A percentile compares a stretch with the other conserved stretches of the same genome.
These are phyloP conservation scores for Carpinus fangiana DNA, from an alignment of 306 rosid genomes.

Conservation along the genomic window DNA sequence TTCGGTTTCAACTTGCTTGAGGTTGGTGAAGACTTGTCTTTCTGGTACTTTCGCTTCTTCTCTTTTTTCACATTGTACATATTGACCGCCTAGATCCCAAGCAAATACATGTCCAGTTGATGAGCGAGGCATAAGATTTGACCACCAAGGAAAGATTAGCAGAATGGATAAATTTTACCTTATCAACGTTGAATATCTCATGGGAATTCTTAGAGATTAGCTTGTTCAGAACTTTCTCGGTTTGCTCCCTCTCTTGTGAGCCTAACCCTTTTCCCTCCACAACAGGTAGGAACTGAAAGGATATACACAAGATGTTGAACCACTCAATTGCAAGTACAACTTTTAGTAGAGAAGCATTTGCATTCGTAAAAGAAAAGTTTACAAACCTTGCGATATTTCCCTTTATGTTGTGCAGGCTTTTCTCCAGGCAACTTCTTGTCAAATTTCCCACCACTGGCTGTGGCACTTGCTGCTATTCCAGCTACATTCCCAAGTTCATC, in stretches of 20 bases:
- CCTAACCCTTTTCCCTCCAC: slow-evolving; percentile 67
- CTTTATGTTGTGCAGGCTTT: slow-evolving; percentile 72
- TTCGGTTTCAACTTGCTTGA: slow-evolving; percentile 70
- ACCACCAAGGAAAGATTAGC: background rate
- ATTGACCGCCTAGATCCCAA: slow-evolving; percentile 62
- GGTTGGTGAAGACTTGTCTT: slow-evolving; percentile 42
- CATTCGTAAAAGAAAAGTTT: slow-evolving; percentile 2
- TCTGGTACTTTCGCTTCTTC: slow-evolving; percentile 44
- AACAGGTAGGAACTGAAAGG: slow-evolving; percentile 79
- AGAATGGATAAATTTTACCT: slow-evolving; percentile 45
- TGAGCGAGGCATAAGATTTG: background rate
- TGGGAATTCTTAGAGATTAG: slow-evolving; percentile 81
- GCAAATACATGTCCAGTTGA: slow-evolving; percentile 1
- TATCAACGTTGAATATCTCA: slow-evolving; percentile 70
- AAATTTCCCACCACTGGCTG: slow-evolving; percentile 96
- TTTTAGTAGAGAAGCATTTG: slow-evolving; percentile 10
- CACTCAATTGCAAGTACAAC: slow-evolving; percentile 4
- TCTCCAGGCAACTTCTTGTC: slow-evolving; percentile 88
- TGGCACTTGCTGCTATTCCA: slow-evolving; percentile 83
- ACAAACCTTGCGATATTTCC: slow-evolving; percentile 84
- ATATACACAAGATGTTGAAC: slow-evolving; percentile 20
- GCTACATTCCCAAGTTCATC: slow-evolving; percentile 78
- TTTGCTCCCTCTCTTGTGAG: slow-evolving; percentile 73
- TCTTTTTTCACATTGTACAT: slow-evolving; percentile 79
- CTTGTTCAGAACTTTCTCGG: slow-evolving; percentile 81